Evolutionary conservation across 345 rosid genomes (phyloP), one percentile per base, ranked within the genome.

Genomic region (Eucalyptus curtisii): DNA sequence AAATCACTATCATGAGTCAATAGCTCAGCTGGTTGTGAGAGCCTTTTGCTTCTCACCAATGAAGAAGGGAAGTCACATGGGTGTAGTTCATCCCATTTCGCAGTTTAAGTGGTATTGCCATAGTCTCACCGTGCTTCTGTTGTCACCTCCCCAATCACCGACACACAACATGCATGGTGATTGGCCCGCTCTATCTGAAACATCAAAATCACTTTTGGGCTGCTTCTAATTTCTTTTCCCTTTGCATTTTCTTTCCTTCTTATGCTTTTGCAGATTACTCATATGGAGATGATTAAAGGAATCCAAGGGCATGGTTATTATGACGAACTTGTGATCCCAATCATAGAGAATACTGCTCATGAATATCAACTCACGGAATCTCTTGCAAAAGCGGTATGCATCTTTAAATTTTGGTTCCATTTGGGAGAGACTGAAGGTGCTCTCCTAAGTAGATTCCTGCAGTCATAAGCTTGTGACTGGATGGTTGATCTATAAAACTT

Each of bases 271-370:
- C 93, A 98, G 99, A 95, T 96, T 89, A 96, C 99, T 86, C 99
- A 97, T 91, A 96, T 98, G 99, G 99, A 98, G 95, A 95, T 97
- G 99, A 96, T 98, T 88, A 98, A 98, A 93, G 99, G 99, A 90
- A 98, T 98, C 89, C 91, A 97, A 91, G 99, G 99, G 89, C 99
- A 98, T 87, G 99, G 99, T 84, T 98, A 97, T 88, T 95, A 95
- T 90, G 99, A 98, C 85, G 99, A 96, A 90, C 98, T 98, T 88
- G 96, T 96, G 47, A 95, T 98, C 87, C 99, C 99, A 87, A 98
- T 98, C 88, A 96, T 96, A 92, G 99, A 98, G 93, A 97, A 98
- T 90, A 96, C 96, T 11, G 98, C 99, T 86, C 94, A 93, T 91
- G 99, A 97, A 92, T 93, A 93, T 86, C 96, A 98, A 92, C 96